Evolutionary conservation across 805 yeast genomes (phyloP).

Genomic region (Monosporozyma yasuniensis): DNA sequence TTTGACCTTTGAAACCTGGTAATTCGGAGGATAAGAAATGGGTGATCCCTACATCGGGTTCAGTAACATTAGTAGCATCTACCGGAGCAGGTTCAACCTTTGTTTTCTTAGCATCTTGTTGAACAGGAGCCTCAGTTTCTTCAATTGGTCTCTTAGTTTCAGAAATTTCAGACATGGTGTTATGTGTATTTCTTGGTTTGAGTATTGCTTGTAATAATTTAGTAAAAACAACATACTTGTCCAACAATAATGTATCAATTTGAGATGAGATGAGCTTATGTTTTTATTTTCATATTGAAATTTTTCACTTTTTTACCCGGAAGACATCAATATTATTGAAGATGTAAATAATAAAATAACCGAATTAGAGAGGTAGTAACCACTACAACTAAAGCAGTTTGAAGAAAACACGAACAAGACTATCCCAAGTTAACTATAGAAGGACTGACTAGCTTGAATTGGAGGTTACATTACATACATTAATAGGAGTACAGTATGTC

Average conservation of each 20-base stretch:
- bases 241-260: background rate
- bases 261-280: conserved; percentile 1
- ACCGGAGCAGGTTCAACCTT: conserved; percentile 5
- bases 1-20: conserved; percentile 64
- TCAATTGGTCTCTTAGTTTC: conserved; percentile 14
- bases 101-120: conserved; percentile 7
- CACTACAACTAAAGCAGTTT: background rate
- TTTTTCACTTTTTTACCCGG: conserved; percentile 3
- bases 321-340: background rate
- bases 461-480: background rate
- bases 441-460: background rate
- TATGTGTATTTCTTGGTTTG: background rate
- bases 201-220: no score
- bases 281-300: background rate
- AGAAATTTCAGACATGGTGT: conserved; percentile 6
- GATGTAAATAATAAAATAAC: background rate
- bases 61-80: conserved; percentile 43
- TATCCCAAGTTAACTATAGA: background rate
- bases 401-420: background rate
- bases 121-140: conserved; percentile 1
- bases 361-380: no score
- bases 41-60: conserved; percentile 81
- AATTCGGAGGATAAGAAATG: conserved; percentile 46
- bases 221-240: no score
- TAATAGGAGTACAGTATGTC: background rate